phyloP scores from a whole-genome alignment of 345 rosid species.

The Camelina sativa region DNA sequence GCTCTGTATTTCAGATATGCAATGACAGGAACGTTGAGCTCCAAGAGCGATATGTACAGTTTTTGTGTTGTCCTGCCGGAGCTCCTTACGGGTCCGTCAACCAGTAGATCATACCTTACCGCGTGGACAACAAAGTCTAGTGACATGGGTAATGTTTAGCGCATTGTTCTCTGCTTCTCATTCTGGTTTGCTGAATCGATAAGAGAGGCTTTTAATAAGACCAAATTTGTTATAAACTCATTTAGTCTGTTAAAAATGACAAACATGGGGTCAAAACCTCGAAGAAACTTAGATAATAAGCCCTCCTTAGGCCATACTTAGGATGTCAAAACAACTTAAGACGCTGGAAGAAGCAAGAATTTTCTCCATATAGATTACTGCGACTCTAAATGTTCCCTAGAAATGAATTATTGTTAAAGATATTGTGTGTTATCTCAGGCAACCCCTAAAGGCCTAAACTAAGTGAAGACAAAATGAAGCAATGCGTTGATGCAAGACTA shows the following conservation, averaged over 20 bases:
- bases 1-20: slow-evolving; percentile 57
- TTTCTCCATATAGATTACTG: background rate
- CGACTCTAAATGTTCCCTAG: background rate
- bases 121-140: slow-evolving; percentile 81
- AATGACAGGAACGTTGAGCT: slow-evolving; percentile 77
- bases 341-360: background rate
- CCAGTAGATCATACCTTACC: slow-evolving; percentile 90
- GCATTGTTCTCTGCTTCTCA: background rate
- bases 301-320: background rate
- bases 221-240: background rate
- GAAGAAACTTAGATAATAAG: background rate
- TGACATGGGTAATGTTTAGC: slow-evolving; percentile 68
- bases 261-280: background rate
- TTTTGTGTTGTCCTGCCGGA: slow-evolving; percentile 81
- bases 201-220: background rate
- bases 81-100: slow-evolving; percentile 78
- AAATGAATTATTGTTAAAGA: background rate
- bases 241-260: background rate
- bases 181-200: slow-evolving; percentile 4
- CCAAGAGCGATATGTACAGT: slow-evolving; percentile 85
- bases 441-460: slow-evolving; percentile 79
- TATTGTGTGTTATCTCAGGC: slow-evolving; percentile 52
- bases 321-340: background rate
- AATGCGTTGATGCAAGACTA: slow-evolving; percentile 69
- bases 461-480: slow-evolving; percentile 78